A percentile compares a stretch with the other conserved stretches of the same genome.
Conservation (phyloP, 2,329 filamentous ascomycete genomes). For the Verticillium isaacii region DNA sequence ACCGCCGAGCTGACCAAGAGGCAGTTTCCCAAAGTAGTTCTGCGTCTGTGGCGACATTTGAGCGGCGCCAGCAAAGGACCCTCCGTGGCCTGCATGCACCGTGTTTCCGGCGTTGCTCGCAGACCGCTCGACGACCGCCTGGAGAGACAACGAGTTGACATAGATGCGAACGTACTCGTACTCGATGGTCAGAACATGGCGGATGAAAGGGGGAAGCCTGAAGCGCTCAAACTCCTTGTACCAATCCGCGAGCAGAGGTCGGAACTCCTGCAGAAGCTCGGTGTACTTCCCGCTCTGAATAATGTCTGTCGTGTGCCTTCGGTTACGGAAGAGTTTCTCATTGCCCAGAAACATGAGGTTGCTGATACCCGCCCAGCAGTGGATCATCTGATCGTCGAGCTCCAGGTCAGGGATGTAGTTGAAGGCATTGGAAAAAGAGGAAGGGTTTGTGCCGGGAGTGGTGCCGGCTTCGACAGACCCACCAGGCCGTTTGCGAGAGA, state of each 20-base stretch:
- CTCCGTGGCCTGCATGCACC: conserved; percentile 18
- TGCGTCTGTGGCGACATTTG: conserved; percentile 59
- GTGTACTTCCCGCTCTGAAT: conserved; percentile 85
- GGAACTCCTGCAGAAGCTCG: conserved; percentile 73
- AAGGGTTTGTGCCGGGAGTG: conserved; percentile 56
- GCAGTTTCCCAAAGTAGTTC: conserved; percentile 60
- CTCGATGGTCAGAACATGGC: conserved; percentile 83
- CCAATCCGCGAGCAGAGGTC: conserved; percentile 75
- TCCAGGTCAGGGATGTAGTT: conserved; percentile 64
- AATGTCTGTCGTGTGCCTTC: conserved; percentile 81
- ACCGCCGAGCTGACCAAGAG: conserved; percentile 58
- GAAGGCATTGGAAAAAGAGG: conserved; percentile 52
- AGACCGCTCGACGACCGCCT: conserved; percentile 91
- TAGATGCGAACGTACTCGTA: conserved; percentile 95
- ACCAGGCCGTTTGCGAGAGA: conserved; percentile 37
- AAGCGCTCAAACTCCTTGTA: conserved; percentile 77
- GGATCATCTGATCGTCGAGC: conserved; percentile 65
- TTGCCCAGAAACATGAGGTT: conserved; percentile 90
- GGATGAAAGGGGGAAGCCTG: conserved; percentile 59
- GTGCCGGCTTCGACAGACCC: conserved; percentile 28
- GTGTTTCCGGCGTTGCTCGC: conserved; percentile 63
- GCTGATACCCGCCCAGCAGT: conserved; percentile 93
- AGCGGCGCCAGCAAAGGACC: conserved; percentile 28
- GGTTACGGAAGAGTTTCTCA: conserved; percentile 79
- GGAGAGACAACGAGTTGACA: conserved; percentile 87